These are phyloP conservation scores for Fusarium xyrophilum DNA, from an alignment of 2,329 filamentous ascomycete species.

Conservation along the genomic window DNA sequence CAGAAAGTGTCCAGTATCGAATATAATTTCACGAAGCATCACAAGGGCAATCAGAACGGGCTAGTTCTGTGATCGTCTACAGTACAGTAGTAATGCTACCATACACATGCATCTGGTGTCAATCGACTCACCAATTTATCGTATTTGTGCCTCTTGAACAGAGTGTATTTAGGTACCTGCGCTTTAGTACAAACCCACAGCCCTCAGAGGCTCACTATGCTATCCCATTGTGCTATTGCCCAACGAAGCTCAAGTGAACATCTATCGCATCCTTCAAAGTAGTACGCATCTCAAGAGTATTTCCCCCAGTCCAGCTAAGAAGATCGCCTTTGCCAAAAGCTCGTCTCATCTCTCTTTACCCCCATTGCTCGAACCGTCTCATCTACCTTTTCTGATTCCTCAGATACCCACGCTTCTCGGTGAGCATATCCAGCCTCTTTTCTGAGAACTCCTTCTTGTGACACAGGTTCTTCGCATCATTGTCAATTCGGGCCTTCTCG, in stretches of 20 bases:
- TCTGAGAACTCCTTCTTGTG: rapidly evolving
- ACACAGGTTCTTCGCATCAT: rapidly evolving
- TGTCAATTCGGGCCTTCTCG: rapidly evolving
- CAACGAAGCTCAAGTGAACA: neutral
- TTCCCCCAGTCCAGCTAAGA: neutral
- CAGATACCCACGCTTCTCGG: neutral
- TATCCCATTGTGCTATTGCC: neutral
- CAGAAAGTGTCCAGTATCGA: neutral
- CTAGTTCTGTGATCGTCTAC: rapidly evolving
- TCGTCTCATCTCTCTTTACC: rapidly evolving
- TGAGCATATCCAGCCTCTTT: rapidly evolving
- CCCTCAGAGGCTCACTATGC: neutral
- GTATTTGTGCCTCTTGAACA: rapidly evolving
- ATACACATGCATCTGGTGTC: rapidly evolving
- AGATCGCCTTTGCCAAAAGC: neutral
- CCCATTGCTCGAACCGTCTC: neutral
- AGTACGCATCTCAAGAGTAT: neutral
- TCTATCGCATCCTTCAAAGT: neutral
- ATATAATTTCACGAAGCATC: neutral
- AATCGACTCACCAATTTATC: rapidly evolving
- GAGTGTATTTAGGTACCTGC: neutral
- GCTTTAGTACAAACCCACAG: neutral
- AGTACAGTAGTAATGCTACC: rapidly evolving
- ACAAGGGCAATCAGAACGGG: neutral
- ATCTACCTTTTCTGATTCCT: neutral